Evolutionary conservation across 2,329 filamentous ascomycete genomes (phyloP).

Genomic region (Huntiella omanensis): DNA sequence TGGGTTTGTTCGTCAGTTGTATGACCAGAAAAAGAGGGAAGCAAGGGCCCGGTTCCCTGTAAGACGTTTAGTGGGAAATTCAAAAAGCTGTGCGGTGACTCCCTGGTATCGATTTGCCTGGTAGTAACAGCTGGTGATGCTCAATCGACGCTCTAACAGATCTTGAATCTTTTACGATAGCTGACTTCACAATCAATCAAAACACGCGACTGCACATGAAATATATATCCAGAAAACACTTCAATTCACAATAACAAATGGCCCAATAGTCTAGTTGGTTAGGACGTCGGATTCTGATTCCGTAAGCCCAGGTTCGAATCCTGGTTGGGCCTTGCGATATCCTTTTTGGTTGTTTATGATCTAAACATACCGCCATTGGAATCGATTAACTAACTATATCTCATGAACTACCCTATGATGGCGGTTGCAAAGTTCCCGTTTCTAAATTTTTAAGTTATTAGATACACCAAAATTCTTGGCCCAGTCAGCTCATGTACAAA

Average conservation of each 20-base stretch:
- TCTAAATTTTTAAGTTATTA: constrained; percentile 29
- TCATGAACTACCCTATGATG: constrained; percentile 30
- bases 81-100: too few species aligned
- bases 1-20: background rate
- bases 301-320: constrained; percentile 11
- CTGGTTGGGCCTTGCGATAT: constrained; percentile 7
- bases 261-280: constrained; percentile 11
- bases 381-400: background rate
- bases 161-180: too few species aligned
- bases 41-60: too few species aligned
- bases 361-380: background rate
- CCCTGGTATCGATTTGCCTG: too few species aligned
- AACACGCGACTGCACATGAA: too few species aligned
- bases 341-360: background rate
- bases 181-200: too few species aligned
- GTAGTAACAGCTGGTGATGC: too few species aligned
- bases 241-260: background rate
- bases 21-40: too few species aligned
- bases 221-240: too few species aligned
- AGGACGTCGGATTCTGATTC: constrained; percentile 12
- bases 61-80: too few species aligned
- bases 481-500: background rate
- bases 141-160: too few species aligned
- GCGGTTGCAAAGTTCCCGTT: constrained; percentile 67
- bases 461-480: constrained; percentile 4